phyloP scores from a whole-genome alignment of 345 rosid species.

The Lepidium aucheri region DNA sequence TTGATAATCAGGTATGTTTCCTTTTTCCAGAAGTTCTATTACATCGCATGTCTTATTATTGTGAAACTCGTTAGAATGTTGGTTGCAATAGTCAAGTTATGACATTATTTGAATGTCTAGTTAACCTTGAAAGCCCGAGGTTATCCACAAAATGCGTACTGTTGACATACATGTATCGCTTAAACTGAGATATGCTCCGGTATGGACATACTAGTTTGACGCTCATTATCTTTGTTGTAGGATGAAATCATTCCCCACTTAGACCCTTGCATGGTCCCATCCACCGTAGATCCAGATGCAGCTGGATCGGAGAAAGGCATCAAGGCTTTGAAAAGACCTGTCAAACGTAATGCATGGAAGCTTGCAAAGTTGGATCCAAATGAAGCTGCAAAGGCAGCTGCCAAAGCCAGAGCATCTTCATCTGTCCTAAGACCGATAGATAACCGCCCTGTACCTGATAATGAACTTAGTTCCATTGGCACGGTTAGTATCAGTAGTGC shows the following conservation, averaged over 20 bases:
- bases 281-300: constrained; percentile 86
- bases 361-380: constrained; percentile 77
- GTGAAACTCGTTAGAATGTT: neutral
- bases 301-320: constrained; percentile 42
- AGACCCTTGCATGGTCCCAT: constrained; percentile 83
- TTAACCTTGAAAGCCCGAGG: neutral
- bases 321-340: constrained; percentile 53
- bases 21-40: neutral
- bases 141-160: neutral
- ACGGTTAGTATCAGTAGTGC: constrained; percentile 66
- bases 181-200: neutral
- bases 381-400: constrained; percentile 79
- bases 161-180: neutral
- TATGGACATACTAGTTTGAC: neutral
- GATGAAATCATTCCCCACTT: constrained; percentile 87
- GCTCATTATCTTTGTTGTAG: constrained; percentile 27
- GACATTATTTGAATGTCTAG: neutral
- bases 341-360: constrained; percentile 75
- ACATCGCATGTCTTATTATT: neutral
- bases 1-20: constrained; percentile 74
- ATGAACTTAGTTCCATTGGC: constrained; percentile 64
- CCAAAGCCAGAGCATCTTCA: constrained; percentile 92
- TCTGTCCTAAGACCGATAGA: constrained; percentile 71
- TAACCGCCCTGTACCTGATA: constrained; percentile 40
- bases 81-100: neutral